Base-by-base conservation (phyloP, 2,329 filamentous ascomycete genomes). In the Pestalotiopsis sp. region DNA sequence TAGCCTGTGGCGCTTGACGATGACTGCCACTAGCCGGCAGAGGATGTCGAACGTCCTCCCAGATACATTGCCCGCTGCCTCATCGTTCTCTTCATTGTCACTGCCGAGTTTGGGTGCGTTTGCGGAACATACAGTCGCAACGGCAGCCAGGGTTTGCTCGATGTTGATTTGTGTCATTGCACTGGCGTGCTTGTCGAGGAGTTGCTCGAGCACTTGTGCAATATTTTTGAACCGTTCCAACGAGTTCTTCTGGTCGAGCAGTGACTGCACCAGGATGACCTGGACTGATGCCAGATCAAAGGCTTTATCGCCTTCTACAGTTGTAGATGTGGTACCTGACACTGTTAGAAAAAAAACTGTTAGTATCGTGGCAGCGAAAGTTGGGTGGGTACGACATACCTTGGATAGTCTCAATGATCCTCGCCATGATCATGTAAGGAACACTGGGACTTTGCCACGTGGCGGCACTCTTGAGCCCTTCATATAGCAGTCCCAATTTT, bases 1-100 rank as follows among this genome's bases (percentile, higher is more conserved):
- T 57, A 88, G 81, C 4, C 89, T 82, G 75, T 91, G 87, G 61
- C 87, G 86, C 73, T 84, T 85, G 74, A 91, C 85, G 48, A 91
- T 78, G 24, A 82, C 78, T 66, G 88, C 86, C 22, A 88, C 78
- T 9, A 91, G 79, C 65, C 81, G 83, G 78, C 84, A 89, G 17
- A 87, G 77, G 73, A 79, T 79, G 1, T 80, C 74, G 73, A 82
- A 89, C 0, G 81, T 76, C 5, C 79, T 76, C 6, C 79, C 74
- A 0, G 79, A 77, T 39, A 39, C 58, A 22, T 35, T 20, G n/a
- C 14, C 10, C 14, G 17, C 30, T 5, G 58, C 11, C 17, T 61
- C 58, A 10, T 52, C 44, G 44, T 52, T 9, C 6, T 52, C 17
- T 17, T 74, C 72, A 55, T 74, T 72, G 57, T 77, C 11, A 4